Percentiles rank a stretch among this genome's conserved stretches.
Evolutionary conservation across 2,329 filamentous ascomycete species (phyloP).

Genomic region (Nemania diffusa): DNA sequence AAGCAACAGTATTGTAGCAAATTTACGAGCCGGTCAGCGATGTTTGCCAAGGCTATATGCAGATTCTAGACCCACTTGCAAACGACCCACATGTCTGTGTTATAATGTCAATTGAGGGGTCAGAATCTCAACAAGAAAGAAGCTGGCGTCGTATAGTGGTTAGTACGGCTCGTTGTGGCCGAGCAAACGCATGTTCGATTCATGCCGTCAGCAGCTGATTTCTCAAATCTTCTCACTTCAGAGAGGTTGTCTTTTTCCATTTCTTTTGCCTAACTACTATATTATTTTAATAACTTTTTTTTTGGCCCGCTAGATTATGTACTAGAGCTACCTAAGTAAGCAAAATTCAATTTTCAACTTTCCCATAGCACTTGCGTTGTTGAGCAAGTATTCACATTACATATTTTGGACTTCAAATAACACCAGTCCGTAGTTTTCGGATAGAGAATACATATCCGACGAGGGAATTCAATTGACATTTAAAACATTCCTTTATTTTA

Average conservation of each 20-base stretch:
- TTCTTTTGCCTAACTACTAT: not conserved
- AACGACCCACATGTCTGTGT: not conserved
- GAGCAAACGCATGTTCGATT: conserved; percentile 39
- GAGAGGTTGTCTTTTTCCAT: not conserved
- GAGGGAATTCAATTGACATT: too few species aligned
- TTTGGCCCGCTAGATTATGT: not conserved
- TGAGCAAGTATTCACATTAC: too few species aligned
- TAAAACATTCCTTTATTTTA: too few species aligned
- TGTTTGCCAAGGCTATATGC: not conserved
- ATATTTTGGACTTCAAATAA: too few species aligned
- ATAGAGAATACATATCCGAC: too few species aligned
- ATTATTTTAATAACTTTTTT: not conserved
- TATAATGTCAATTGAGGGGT: not conserved
- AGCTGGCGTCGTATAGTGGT: conserved; percentile 38
- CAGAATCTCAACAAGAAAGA: not conserved
- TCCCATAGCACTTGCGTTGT: too few species aligned
- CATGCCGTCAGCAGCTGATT: conserved; percentile 29
- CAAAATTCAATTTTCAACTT: too few species aligned
- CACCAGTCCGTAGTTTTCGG: too few species aligned
- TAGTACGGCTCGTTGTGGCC: conserved; percentile 38
- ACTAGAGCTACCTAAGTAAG: too few species aligned
- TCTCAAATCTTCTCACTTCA: not conserved
- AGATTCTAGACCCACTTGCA: not conserved
- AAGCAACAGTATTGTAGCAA: too few species aligned
- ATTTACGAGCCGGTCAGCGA: too few species aligned